These are phyloP conservation scores for Pseudopithomyces maydicus DNA, from an alignment of 2,329 filamentous ascomycete genomes.

Conservation along the genomic window DNA sequence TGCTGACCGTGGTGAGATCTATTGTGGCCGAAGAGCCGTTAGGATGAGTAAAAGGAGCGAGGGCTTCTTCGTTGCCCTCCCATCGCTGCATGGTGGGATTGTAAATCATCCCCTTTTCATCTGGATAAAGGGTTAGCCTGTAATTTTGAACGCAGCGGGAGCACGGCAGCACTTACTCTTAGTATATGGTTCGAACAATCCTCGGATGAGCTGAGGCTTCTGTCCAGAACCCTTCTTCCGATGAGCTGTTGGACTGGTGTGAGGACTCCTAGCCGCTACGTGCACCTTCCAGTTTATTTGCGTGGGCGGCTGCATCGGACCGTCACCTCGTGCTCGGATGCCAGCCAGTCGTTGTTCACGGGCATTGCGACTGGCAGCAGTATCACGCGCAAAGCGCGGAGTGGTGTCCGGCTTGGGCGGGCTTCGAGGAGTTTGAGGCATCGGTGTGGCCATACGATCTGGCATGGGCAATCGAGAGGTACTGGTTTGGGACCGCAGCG, in stretches of 20 bases:
- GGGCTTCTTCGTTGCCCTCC: conserved; percentile 93
- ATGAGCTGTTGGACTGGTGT: conserved; percentile 55
- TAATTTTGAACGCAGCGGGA: conserved; percentile 10
- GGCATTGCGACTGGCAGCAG: conserved; percentile 68
- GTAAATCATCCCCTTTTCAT: conserved; percentile 94
- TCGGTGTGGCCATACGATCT: conserved; percentile 53
- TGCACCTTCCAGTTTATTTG: conserved; percentile 66
- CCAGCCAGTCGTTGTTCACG: conserved; percentile 63
- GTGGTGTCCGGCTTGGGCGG: conserved; percentile 57
- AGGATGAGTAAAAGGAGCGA: conserved; percentile 70
- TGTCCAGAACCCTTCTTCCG: conserved; percentile 59
- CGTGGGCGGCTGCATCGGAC: conserved; percentile 55
- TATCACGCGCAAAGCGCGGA: conserved; percentile 69
- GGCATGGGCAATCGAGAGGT: conserved; percentile 47
- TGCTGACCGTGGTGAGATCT: conserved; percentile 45
- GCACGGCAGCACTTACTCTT: conserved; percentile 68
- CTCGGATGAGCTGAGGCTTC: conserved; percentile 89
- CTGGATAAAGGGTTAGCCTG: conserved; percentile 50
- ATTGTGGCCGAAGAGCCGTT: conserved; percentile 55
- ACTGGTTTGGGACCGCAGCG: conserved; percentile 58
- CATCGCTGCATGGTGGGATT: conserved; percentile 85
- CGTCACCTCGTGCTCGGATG: conserved; percentile 50
- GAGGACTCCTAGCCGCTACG: conserved; percentile 56
- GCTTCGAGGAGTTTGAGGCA: conserved; percentile 61
- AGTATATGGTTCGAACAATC: conserved; percentile 75